Evolutionary conservation across 345 rosid species (phyloP).

Genomic region (Balakata baccata): DNA sequence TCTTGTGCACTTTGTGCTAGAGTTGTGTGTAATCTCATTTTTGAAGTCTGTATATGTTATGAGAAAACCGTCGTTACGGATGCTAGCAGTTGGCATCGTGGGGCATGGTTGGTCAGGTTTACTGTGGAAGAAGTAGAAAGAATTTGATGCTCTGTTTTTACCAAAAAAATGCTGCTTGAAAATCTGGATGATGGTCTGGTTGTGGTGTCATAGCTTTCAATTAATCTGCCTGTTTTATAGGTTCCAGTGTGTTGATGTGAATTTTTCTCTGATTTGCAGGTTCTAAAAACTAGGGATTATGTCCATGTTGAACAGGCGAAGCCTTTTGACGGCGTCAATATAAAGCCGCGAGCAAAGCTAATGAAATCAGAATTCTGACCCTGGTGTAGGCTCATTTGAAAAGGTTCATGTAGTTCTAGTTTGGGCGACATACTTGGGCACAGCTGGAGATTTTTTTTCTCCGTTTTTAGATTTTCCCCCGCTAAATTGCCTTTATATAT

Average conservation of each 20-base stretch:
- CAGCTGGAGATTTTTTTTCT: constrained; percentile 2
- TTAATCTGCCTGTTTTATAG: background rate
- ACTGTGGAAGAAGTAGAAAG: background rate
- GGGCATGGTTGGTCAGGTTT: too few species aligned
- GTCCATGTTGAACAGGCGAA: constrained; percentile 80
- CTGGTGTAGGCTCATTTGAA: constrained; percentile 14
- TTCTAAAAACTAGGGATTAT: constrained; percentile 87
- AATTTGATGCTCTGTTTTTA: background rate
- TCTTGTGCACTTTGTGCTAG: constrained; percentile 2
- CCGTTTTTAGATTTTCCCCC: background rate
- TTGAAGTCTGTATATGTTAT: too few species aligned
- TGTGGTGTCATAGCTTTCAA: background rate
- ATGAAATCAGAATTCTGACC: constrained; percentile 80
- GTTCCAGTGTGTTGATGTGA: background rate
- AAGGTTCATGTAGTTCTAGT: constrained; percentile 22
- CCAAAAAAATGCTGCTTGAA: too few species aligned
- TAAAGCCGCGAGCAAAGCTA: constrained; percentile 73
- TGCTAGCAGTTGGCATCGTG: too few species aligned
- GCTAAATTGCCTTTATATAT: background rate
- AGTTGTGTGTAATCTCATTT: background rate
- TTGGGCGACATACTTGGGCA: constrained; percentile 10
- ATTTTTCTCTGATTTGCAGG: constrained; percentile 39
- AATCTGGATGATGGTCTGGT: background rate
- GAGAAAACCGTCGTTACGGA: too few species aligned
- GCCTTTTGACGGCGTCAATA: constrained; percentile 57